A percentile compares a stretch with the other conserved stretches of the same genome.
These are phyloP conservation scores for Mycosphaerella sp. DNA, from an alignment of 2,329 filamentous ascomycete genomes.

Conservation along the genomic window DNA sequence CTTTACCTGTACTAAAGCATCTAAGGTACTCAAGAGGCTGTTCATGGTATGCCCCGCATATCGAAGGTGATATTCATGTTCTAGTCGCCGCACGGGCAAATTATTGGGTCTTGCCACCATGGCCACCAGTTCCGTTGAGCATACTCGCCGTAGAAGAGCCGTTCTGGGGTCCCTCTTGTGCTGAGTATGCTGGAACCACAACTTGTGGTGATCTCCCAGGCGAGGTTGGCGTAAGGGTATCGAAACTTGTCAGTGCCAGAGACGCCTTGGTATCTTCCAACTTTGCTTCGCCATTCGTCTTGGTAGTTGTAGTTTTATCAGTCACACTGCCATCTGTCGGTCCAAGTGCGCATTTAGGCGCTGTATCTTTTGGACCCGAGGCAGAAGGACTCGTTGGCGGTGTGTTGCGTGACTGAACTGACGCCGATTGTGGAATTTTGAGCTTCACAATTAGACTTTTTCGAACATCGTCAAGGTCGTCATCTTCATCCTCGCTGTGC, in stretches of 20 bases:
- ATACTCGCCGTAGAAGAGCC: background rate
- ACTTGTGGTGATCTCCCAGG: conserved; percentile 11
- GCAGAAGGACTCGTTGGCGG: conserved; percentile 21
- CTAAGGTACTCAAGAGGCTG: background rate
- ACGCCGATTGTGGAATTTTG: conserved; percentile 22
- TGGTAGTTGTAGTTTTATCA: background rate
- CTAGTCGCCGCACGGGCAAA: background rate
- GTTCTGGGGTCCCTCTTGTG: background rate
- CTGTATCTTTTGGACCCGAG: background rate
- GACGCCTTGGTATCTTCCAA: background rate
- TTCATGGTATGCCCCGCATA: background rate
- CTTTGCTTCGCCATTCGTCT: conserved; percentile 1
- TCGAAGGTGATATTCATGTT: background rate
- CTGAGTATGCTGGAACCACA: conserved; percentile 3
- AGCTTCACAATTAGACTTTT: conserved; percentile 69
- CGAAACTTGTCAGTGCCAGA: conserved; percentile 3
- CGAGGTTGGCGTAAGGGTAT: conserved; percentile 10
- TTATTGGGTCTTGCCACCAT: background rate
- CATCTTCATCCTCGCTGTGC: conserved; percentile 39
- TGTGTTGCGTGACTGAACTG: conserved; percentile 11
- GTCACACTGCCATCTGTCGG: no score
- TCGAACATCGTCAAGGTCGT: conserved; percentile 25
- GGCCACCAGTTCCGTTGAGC: background rate
- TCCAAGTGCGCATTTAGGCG: conserved; percentile 3
- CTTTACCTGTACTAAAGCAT: background rate